Percentiles rank a stretch among this genome's conserved stretches.
phyloP scores from a whole-genome alignment of 2,329 filamentous ascomycete genomes.

The Tolypocladium nubicola region DNA sequence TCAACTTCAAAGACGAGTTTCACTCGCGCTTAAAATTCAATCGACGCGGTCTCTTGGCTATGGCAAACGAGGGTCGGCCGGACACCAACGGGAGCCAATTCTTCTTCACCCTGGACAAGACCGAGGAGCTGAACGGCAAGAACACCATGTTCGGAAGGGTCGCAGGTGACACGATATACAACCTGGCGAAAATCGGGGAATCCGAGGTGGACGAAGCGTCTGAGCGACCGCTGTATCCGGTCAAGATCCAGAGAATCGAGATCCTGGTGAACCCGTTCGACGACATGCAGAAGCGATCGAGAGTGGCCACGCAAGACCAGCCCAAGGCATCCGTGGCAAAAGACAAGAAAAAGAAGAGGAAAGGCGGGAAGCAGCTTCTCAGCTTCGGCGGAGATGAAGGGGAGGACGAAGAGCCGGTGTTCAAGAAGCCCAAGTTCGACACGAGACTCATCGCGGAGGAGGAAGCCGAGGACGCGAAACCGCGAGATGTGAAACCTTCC shows the following conservation, averaged over 20 bases:
- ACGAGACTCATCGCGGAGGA: conserved; percentile 57
- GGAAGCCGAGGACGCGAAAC: conserved; percentile 19
- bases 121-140: conserved; percentile 75
- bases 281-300: conserved; percentile 63
- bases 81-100: conserved; percentile 92
- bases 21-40: conserved; percentile 91
- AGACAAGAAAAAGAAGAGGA: conserved; percentile 59
- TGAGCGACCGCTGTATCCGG: conserved; percentile 77
- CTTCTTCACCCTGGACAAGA: conserved; percentile 82
- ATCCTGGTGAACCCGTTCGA: conserved; percentile 74
- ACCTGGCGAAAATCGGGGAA: conserved; percentile 87
- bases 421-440: conserved; percentile 73
- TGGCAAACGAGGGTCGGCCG: conserved; percentile 76
- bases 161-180: conserved; percentile 91
- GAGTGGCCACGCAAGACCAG: conserved; percentile 37
- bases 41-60: conserved; percentile 78
- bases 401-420: conserved; percentile 38
- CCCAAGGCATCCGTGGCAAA: conserved; percentile 30
- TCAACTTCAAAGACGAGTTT: conserved; percentile 72
- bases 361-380: conserved; percentile 63
- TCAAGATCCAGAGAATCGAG: conserved; percentile 65
- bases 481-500: conserved; percentile 13
- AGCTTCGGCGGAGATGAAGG: conserved; percentile 69
- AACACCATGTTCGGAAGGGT: conserved; percentile 92
- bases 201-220: conserved; percentile 67